Conservation (phyloP, 768 basidiomycete genomes). For the Rhodotorula graminis region DNA sequence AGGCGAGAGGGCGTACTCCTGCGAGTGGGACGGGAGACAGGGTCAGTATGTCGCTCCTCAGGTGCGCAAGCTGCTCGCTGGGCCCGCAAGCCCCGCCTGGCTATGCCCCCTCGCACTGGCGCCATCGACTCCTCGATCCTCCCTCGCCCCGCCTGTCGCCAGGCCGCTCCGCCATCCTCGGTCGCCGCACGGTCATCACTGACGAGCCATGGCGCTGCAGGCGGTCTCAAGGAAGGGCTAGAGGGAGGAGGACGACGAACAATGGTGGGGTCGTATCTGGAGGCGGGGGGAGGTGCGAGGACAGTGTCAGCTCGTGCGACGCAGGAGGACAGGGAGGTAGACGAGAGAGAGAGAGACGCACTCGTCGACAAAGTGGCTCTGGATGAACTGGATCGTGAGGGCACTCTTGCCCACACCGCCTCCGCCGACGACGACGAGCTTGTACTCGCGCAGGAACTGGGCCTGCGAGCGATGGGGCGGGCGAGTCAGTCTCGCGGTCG, state of each 20-base stretch:
- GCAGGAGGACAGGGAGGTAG: neutral
- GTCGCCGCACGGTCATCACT: too few relatives aligned
- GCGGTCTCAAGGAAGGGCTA: neutral
- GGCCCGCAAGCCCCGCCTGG: neutral
- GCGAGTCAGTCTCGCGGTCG: neutral
- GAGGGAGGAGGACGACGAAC: slow-evolving; percentile 29
- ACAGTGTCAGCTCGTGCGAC: neutral
- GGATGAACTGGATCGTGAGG: slow-evolving; percentile 51
- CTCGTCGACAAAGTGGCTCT: slow-evolving; percentile 48
- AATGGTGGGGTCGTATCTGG: slow-evolving; percentile 52
- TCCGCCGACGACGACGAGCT: slow-evolving; percentile 96
- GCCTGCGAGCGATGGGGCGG: slow-evolving; percentile 17
- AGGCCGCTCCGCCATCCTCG: too few relatives aligned
- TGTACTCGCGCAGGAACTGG: slow-evolving; percentile 79
- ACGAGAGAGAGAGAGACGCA: neutral
- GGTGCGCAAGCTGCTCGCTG: neutral
- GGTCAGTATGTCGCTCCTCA: neutral
- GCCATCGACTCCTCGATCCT: too few relatives aligned
- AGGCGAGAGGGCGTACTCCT: slow-evolving; percentile 1
- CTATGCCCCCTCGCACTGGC: neutral
- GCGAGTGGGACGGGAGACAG: neutral
- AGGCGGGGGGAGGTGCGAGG: neutral
- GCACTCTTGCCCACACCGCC: slow-evolving; percentile 61
- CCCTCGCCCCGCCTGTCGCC: too few relatives aligned
- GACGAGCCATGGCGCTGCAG: too few relatives aligned